Evolutionary conservation across 495 filamentous ascomycete species (phyloP).

Genomic region (Lasiosphaeria miniovina): DNA sequence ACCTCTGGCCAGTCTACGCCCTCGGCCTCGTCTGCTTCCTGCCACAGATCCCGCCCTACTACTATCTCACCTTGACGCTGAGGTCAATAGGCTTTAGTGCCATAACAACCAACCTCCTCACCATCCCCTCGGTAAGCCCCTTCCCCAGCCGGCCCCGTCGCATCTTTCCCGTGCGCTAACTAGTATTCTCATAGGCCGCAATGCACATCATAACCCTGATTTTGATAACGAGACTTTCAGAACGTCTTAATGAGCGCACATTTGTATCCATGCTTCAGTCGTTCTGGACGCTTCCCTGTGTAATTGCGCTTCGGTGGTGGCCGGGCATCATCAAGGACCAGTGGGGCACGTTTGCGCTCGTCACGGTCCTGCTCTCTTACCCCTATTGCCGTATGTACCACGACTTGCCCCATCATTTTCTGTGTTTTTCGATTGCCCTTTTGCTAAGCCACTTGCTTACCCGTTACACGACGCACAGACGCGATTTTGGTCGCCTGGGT

Average conservation of each 20-base stretch:
- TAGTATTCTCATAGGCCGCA: slow-evolving; percentile 2
- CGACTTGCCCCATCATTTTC: background rate
- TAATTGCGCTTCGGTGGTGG: slow-evolving; percentile 45
- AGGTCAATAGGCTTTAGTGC: slow-evolving; percentile 60
- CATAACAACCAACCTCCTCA: slow-evolving; percentile 67
- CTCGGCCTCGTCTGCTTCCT: slow-evolving; percentile 60
- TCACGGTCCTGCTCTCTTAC: slow-evolving; percentile 49
- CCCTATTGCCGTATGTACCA: slow-evolving; percentile 25
- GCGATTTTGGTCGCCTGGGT: slow-evolving; percentile 67
- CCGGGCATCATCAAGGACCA: slow-evolving; percentile 17
- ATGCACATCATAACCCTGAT: slow-evolving; percentile 44
- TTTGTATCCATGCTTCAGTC: slow-evolving; percentile 52
- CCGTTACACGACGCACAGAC: slow-evolving; percentile 11
- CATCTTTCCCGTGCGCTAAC: background rate
- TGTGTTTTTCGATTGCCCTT: background rate
- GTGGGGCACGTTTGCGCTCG: slow-evolving; percentile 55
- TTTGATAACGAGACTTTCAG: slow-evolving; percentile 54
- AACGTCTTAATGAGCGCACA: slow-evolving; percentile 56
- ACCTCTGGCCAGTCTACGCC: slow-evolving; percentile 71
- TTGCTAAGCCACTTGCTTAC: background rate
- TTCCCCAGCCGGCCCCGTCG: background rate
- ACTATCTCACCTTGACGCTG: slow-evolving; percentile 64
- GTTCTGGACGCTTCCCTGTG: slow-evolving; percentile 56
- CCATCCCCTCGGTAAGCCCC: slow-evolving; percentile 47
- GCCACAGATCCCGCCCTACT: slow-evolving; percentile 51